Base-by-base conservation (phyloP, 225 moss, liverwort and hornwort species). In the Climacium dendroides region DNA sequence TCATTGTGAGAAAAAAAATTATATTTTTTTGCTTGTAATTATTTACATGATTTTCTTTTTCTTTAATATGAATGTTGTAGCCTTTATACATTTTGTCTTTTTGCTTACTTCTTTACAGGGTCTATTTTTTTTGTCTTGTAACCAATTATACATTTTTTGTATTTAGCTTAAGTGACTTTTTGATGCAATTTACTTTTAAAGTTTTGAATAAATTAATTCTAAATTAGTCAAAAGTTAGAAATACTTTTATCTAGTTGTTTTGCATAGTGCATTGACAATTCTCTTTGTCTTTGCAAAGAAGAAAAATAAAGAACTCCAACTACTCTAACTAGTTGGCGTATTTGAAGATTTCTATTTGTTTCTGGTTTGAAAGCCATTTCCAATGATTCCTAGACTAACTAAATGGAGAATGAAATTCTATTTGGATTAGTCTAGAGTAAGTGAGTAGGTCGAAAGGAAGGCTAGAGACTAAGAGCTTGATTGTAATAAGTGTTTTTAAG, bases 351-450 rank as follows among this genome's bases (percentile, higher is more conserved):
- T 4, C 7, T 15, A 0, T 32, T 63, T 9, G 4, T 63, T 63
- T 63, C 8, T 8, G 9, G 32, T 62, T 16, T 16, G 16, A 30
- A 62, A 8, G 32, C 2, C 16, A 62, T 15, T 62, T 4, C 8
- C 4, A 62, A 5, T 15, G 16, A 30, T 8, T 62, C 5, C 2
- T 62, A 30, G 16, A 32, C 5, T 17, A 34, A 9, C 63, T 63
- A 26, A 60, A 63, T 2, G 16, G 2, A 63, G 5, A 12, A 30
- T 63, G 5, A 17, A 63, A 32, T 17, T 63, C 1, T 63, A 0
- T 32, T 32, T 17, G 34, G 5, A 7, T 15, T 15, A 3, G 62
- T 62, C 1, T 0, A 1, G 0, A 0, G 7, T 19, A 64, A 64
- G 19, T 35, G 35, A 64, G 9, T 64, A 64, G 10, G 10, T 34